Base-by-base conservation (phyloP, 2,329 filamentous ascomycete genomes). In the Dothideomycetes sp. region DNA sequence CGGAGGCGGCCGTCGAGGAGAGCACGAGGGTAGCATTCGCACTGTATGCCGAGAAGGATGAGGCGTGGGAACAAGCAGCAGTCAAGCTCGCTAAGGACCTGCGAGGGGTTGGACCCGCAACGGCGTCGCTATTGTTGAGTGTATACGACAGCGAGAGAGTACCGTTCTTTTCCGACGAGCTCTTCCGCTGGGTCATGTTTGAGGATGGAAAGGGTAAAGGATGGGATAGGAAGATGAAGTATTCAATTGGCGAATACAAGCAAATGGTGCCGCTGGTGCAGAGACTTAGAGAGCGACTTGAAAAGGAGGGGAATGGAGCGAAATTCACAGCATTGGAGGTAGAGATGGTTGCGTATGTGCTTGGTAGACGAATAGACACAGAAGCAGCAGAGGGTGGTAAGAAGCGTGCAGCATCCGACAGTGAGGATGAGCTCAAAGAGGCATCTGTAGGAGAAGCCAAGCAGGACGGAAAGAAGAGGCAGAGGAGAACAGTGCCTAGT, bases 111-210 rank as follows among this genome's bases (percentile, higher is more conserved):
- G 84, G 84, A 1, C 83, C 84, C 2, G 84, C 84, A 5, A 89
- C 84, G 1, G 84, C 82, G 1, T 84, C 81, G 1, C 70, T 91
- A 22, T 61, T 89, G 1, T 68, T 91, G 3, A 73, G 79, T 4
- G 73, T 81, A 4, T 72, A 77, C 47, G 70, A 77, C 44, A 70
- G 79, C 0, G 57, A 65, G 1, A 59, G 62, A 10, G 67, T 79
- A 36, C 71, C 83, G 2, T 89, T 89, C 66, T 89, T 89, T 60
- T 82, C 79, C 2, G 85, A 93, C 52, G 84, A 91, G 59, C 69
- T 79, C 3, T 89, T 79, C 53, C 72, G 78, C 47, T 89, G 82
- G 82, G 60, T 81, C 4, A 74, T 74, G 51, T 74, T 72, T 53
- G 57, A 60, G 31, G 52, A 54, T 8, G 59, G 52, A 0, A 59